These are phyloP conservation scores for Funneliformis geosporum DNA, from an alignment of 192 early-diverging fungal species.

Conservation along the genomic window DNA sequence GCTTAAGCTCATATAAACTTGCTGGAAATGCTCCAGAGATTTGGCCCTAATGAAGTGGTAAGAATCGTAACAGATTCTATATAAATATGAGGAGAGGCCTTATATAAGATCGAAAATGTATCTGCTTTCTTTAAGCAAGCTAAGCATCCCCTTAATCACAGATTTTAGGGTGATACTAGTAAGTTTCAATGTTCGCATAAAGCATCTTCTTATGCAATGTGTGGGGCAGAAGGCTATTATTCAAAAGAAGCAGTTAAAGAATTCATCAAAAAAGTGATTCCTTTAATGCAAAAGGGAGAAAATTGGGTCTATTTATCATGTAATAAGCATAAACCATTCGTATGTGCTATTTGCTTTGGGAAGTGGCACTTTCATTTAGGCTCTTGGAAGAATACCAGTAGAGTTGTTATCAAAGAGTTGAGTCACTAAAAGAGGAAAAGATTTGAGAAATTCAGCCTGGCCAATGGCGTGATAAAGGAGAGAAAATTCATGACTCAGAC, in stretches of 20 bases:
- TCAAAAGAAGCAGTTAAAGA: neutral
- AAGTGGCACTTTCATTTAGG: no score
- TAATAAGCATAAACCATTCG: conserved; percentile 17
- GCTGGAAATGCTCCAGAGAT: conserved; percentile 8
- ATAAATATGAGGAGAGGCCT: neutral
- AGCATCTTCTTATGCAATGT: neutral
- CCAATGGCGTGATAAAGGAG: no score
- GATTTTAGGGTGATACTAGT: no score
- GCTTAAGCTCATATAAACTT: conserved; percentile 13
- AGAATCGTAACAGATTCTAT: conserved; percentile 16
- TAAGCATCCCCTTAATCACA: neutral
- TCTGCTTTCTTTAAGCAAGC: conserved; percentile 12
- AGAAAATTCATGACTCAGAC: no score
- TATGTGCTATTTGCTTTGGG: no score
- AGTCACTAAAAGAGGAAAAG: no score
- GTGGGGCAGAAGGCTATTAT: no score
- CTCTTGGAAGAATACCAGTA: no score
- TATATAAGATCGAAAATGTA: conserved; percentile 18
- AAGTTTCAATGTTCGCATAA: neutral
- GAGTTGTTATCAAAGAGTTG: no score
- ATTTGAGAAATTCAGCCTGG: no score
- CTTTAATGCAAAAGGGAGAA: no score
- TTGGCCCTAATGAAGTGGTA: conserved; percentile 7
- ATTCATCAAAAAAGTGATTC: neutral
- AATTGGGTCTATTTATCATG: neutral